phyloP scores from a whole-genome alignment of 768 basidiomycete genomes.

The Serendipita vermifera region DNA sequence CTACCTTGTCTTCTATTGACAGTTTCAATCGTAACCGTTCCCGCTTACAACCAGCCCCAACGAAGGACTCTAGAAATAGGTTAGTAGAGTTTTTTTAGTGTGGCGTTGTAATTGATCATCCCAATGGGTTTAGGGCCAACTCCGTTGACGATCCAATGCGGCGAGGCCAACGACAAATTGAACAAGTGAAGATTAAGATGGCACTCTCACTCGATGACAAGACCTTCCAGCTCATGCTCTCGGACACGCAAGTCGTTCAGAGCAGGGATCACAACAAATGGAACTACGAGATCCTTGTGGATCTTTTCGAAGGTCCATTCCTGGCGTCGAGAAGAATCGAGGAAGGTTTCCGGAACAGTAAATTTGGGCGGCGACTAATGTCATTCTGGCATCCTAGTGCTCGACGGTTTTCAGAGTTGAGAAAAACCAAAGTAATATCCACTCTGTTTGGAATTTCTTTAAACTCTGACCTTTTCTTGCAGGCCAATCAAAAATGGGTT shows the following conservation, averaged over 20 bases:
- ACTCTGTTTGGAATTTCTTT: not conserved
- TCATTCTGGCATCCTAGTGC: conserved; percentile 86
- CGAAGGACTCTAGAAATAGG: conserved; percentile 54
- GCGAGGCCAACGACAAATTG: conserved; percentile 79
- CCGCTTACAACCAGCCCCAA: conserved; percentile 45
- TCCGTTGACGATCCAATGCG: conserved; percentile 70
- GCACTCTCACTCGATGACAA: conserved; percentile 94
- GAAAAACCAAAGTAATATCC: conserved; percentile 52
- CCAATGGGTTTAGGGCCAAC: conserved; percentile 20
- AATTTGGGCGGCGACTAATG: conserved; percentile 83
- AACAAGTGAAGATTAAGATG: conserved; percentile 77
- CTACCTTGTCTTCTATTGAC: conserved; percentile 77
- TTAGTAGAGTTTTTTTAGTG: conserved; percentile 21
- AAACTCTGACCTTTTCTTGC: conserved; percentile 11
- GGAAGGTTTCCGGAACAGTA: conserved; percentile 81
- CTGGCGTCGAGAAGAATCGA: conserved; percentile 85
- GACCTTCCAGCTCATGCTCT: conserved; percentile 68
- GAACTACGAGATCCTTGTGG: conserved; percentile 81
- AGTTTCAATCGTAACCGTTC: conserved; percentile 84
- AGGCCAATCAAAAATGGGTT: conserved; percentile 80
- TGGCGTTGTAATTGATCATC: not conserved
- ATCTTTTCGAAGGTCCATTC: conserved; percentile 83
- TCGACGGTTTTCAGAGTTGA: conserved; percentile 71
- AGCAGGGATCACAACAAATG: conserved; percentile 84
- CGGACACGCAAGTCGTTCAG: conserved; percentile 81